phyloP scores from a whole-genome alignment of 495 filamentous ascomycete species.

The Neurospora tetraspora region DNA sequence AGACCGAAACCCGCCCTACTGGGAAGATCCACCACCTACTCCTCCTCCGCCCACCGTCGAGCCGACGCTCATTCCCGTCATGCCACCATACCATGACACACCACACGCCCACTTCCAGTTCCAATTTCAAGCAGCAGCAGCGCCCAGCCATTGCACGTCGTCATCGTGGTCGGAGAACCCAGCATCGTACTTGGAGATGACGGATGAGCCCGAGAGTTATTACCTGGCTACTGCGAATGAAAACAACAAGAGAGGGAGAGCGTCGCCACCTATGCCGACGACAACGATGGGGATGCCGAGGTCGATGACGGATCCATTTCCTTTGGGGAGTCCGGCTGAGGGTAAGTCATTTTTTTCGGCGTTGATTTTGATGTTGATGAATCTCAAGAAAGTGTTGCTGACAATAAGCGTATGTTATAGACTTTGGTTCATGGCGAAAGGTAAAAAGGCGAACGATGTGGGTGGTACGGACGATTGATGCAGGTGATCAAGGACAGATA shows the following conservation, averaged over 20 bases:
- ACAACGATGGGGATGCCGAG: not conserved
- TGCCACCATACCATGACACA: not conserved
- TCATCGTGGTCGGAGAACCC: conserved; percentile 17
- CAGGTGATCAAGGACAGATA: not conserved
- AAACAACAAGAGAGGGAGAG: not conserved
- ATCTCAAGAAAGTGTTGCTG: not conserved
- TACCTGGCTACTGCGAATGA: not conserved
- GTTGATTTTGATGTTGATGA: too few species aligned
- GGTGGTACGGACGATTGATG: not conserved
- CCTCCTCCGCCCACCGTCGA: not conserved
- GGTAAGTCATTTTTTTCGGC: not conserved
- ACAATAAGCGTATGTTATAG: not conserved
- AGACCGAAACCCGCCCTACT: not conserved
- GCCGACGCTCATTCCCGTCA: not conserved
- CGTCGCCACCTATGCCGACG: not conserved
- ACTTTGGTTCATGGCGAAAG: not conserved
- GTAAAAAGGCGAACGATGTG: not conserved
- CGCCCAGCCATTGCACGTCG: not conserved
- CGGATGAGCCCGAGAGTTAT: conserved; percentile 10
- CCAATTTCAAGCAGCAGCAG: conserved; percentile 4
- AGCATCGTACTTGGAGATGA: conserved; percentile 21
- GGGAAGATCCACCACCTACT: conserved; percentile 4
- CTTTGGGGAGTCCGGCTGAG: not conserved
- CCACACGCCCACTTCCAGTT: not conserved
- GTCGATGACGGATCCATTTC: conserved; percentile 2